phyloP scores from a whole-genome alignment of 2,329 filamentous ascomycete genomes.

The Claviceps sp. region DNA sequence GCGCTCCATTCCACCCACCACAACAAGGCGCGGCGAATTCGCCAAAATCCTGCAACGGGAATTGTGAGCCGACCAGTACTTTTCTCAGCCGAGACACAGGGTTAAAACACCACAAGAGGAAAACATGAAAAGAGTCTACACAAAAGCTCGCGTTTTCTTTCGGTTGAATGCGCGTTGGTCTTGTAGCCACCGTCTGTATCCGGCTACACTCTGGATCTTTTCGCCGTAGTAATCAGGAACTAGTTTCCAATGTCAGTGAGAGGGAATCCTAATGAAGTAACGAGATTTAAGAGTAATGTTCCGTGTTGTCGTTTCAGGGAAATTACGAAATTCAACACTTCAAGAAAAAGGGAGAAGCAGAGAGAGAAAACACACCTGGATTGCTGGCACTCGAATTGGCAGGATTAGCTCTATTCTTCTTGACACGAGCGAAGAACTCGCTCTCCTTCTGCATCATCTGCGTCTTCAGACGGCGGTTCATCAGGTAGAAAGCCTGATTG shows the following conservation, averaged over 20 bases:
- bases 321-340: too few relatives aligned
- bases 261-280: too few relatives aligned
- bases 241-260: constrained; percentile 15
- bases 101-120: too few relatives aligned
- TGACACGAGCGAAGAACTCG: constrained; percentile 84
- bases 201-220: constrained; percentile 86
- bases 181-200: constrained; percentile 91
- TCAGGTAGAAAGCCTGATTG: constrained; percentile 62
- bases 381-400: constrained; percentile 79
- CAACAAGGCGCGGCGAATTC: too few relatives aligned
- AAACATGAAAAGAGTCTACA: constrained; percentile 24
- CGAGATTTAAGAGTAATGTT: too few relatives aligned
- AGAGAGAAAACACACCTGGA: constrained; percentile 38
- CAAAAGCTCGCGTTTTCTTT: constrained; percentile 64
- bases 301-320: too few relatives aligned
- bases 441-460: constrained; percentile 83
- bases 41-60: too few relatives aligned
- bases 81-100: too few relatives aligned
- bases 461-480: constrained; percentile 55
- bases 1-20: too few relatives aligned
- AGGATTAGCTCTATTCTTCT: constrained; percentile 84
- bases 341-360: too few relatives aligned
- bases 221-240: constrained; percentile 97
- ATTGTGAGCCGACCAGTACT: too few relatives aligned
- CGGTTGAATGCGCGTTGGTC: constrained; percentile 95